Conservation (phyloP, 2,329 filamentous ascomycete genomes). For the Fusarium paranaense region DNA sequence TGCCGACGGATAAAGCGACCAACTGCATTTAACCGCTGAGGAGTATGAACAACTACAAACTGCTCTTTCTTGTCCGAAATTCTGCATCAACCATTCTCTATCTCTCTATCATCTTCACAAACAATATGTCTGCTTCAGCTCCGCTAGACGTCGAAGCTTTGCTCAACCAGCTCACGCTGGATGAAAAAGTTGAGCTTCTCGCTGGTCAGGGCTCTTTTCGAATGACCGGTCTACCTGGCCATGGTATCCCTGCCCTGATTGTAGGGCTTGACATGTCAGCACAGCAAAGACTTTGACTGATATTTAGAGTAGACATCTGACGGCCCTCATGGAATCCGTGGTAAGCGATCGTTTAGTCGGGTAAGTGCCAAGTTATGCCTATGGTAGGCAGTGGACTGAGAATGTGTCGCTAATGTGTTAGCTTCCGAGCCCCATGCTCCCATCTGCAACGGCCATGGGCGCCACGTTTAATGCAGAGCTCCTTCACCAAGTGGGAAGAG, state of each 20-base stretch:
- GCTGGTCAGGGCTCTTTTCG: constrained; percentile 38
- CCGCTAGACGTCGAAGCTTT: constrained; percentile 27
- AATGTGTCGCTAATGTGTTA: neutral
- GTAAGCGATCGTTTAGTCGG: constrained; percentile 32
- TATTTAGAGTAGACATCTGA: constrained; percentile 27
- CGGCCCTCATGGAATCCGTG: constrained; percentile 39
- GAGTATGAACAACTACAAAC: neutral
- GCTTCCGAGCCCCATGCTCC: constrained; percentile 55
- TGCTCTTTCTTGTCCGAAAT: neutral
- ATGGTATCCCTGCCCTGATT: constrained; percentile 33
- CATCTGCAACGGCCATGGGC: constrained; percentile 56
- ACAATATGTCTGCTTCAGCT: constrained; percentile 5
- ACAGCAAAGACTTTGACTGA: neutral
- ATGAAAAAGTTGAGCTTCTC: constrained; percentile 36
- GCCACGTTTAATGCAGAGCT: constrained; percentile 72
- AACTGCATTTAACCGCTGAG: neutral
- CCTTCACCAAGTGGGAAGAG: constrained; percentile 65
- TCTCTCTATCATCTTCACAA: neutral
- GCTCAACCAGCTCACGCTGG: constrained; percentile 28
- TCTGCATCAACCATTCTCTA: neutral
- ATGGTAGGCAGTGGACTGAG: neutral
- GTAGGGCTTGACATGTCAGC: neutral
- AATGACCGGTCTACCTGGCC: constrained; percentile 22
- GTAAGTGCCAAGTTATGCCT: neutral
- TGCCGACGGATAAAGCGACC: constrained; percentile 29